phyloP scores from a whole-genome alignment of 805 yeast species.

The Scheffersomyces ergatensis region DNA sequence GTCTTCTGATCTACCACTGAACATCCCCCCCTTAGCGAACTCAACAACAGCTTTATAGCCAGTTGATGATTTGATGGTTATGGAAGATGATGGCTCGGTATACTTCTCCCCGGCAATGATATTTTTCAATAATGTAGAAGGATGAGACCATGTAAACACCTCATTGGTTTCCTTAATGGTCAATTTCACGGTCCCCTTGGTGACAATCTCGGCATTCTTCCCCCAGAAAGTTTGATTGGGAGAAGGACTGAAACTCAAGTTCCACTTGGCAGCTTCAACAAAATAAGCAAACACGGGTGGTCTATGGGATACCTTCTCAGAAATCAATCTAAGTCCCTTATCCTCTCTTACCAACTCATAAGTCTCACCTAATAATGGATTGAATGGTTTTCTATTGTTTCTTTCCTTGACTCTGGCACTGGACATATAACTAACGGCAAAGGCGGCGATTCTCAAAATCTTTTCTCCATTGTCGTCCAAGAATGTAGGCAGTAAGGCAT shows the following conservation, averaged over 20 bases:
- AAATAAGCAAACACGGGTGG: constrained; percentile 84
- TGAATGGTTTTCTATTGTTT: constrained; percentile 85
- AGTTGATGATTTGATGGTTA: constrained; percentile 64
- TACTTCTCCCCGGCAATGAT: constrained; percentile 94
- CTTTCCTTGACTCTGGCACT: constrained; percentile 72
- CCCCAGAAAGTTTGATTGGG: constrained; percentile 95
- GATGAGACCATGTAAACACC: constrained; percentile 76
- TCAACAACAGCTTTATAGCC: constrained; percentile 70
- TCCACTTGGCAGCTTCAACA: constrained; percentile 76
- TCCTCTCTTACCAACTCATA: constrained; percentile 87
- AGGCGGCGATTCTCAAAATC: constrained; percentile 68
- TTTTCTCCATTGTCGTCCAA: constrained; percentile 53
- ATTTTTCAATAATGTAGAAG: constrained; percentile 79
- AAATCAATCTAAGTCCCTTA: constrained; percentile 64
- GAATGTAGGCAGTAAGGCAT: constrained; percentile 49
- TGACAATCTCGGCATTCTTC: constrained; percentile 79
- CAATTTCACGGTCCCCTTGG: constrained; percentile 66
- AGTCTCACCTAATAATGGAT: constrained; percentile 92
- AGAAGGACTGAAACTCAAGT: constrained; percentile 55
- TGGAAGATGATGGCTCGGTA: constrained; percentile 75
- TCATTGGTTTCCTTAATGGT: constrained; percentile 62
- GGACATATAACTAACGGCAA: constrained; percentile 75
- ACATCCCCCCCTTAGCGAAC: constrained; percentile 81
- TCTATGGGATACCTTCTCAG: constrained; percentile 86
- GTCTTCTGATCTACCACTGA: constrained; percentile 77